Percentiles rank a stretch among this genome's conserved stretches.
phyloP scores from a whole-genome alignment of 192 early-diverging fungal genomes.

The Backusella australiensis region DNA sequence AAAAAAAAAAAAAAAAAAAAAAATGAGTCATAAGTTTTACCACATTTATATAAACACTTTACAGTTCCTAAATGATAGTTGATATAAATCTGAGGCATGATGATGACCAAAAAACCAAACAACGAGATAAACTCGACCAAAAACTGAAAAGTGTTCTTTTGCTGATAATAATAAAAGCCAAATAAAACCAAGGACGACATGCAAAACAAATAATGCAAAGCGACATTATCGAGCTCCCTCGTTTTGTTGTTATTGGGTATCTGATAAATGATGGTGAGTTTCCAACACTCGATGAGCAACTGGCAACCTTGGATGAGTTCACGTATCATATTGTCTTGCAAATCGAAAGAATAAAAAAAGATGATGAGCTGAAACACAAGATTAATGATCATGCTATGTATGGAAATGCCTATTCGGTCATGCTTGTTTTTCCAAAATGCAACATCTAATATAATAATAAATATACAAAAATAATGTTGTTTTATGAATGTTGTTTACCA shows the following conservation, averaged over 20 bases:
- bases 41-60: not conserved
- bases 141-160: conserved; percentile 84
- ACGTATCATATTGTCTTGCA: conserved; percentile 82
- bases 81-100: conserved; percentile 83
- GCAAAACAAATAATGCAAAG: conserved; percentile 82
- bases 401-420: conserved; percentile 76
- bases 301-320: conserved; percentile 69
- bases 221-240: conserved; percentile 62
- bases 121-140: conserved; percentile 90
- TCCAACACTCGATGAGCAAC: conserved; percentile 85
- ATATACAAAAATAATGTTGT: not conserved
- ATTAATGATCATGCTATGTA: conserved; percentile 77
- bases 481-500: conserved; percentile 44
- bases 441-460: conserved; percentile 58
- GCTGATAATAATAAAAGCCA: conserved; percentile 74
- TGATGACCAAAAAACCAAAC: conserved; percentile 80
- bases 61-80: conserved; percentile 80
- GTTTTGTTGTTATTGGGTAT: conserved; percentile 26
- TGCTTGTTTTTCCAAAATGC: conserved; percentile 84
- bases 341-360: conserved; percentile 59
- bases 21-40: not conserved
- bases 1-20: no score
- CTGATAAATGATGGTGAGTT: conserved; percentile 45
- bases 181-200: conserved; percentile 67
- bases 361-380: conserved; percentile 80